Percentiles rank a stretch among this genome's conserved stretches.
Conservation (phyloP, 163 green algal species). For the Chlorella variabilis region DNA sequence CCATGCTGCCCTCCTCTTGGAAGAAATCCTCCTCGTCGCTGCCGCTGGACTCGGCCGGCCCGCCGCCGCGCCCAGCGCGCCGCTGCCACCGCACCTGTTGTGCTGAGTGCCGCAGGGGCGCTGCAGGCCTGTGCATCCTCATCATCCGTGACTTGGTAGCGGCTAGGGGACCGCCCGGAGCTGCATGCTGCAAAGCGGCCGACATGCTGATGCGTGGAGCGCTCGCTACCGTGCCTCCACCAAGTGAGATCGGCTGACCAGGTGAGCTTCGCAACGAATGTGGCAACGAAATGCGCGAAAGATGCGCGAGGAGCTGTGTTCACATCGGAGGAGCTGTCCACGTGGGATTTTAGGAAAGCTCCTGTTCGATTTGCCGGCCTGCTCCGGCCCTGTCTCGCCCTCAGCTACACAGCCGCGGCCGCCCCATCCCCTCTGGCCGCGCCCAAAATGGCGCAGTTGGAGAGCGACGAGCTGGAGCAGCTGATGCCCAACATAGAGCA, state of each 20-base stretch:
- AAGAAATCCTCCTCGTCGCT: conserved; percentile 8
- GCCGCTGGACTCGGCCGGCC: not conserved
- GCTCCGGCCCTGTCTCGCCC: no score
- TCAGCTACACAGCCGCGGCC: not conserved
- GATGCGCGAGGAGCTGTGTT: no score
- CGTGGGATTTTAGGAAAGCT: not conserved
- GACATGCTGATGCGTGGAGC: no score
- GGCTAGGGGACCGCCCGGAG: no score
- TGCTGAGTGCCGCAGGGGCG: no score
- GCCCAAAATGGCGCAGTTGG: not conserved
- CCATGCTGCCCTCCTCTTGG: not conserved
- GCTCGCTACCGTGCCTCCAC: no score
- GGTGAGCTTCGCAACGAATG: no score
- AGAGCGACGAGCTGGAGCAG: conserved; percentile 32
- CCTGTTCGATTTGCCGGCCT: not conserved
- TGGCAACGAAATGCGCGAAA: no score
- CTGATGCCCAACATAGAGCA: conserved; percentile 18
- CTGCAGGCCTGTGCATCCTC: no score
- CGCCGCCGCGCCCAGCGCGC: not conserved
- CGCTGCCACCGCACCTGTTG: not conserved
- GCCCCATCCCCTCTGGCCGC: not conserved
- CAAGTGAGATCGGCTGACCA: no score
- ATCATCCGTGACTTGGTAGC: no score
- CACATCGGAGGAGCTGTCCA: not conserved
- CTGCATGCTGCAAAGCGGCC: no score